phyloP scores from a whole-genome alignment of 1,284 basidiomycete genomes.

The Rhodotorula sp. region DNA sequence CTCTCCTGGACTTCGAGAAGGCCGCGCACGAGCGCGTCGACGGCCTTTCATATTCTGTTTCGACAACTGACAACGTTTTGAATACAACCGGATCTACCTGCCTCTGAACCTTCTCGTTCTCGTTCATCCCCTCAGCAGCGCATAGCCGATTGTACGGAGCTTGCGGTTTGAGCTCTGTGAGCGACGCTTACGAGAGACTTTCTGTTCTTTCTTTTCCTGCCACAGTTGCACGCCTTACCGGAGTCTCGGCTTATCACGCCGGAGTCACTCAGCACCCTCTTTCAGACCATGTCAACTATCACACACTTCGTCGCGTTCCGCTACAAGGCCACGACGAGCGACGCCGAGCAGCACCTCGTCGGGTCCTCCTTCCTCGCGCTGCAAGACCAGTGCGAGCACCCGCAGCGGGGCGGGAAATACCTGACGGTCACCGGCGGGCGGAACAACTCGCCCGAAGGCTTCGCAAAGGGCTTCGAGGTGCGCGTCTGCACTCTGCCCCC shows the following conservation, averaged over 20 bases:
- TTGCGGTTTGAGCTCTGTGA: too few relatives aligned
- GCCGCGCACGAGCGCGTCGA: too few relatives aligned
- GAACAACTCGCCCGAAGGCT: constrained; percentile 15
- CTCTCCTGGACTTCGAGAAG: too few relatives aligned
- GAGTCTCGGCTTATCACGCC: neutral
- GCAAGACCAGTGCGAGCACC: constrained; percentile 8
- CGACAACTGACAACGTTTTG: too few relatives aligned
- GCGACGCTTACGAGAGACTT: too few relatives aligned
- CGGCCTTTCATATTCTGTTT: too few relatives aligned
- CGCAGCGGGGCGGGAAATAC: neutral
- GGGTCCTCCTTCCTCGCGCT: constrained; percentile 26
- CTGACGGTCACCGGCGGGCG: constrained; percentile 20
- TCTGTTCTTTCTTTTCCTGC: neutral
- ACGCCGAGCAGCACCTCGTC: constrained; percentile 25
- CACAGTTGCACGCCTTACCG: too few relatives aligned
- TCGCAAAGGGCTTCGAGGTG: constrained; percentile 21
- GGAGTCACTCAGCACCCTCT: neutral
- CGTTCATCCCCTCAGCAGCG: too few relatives aligned
- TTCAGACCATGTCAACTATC: constrained; percentile 22
- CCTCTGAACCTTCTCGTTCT: too few relatives aligned
- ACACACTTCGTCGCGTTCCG: constrained; percentile 30
- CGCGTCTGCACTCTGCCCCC: neutral
- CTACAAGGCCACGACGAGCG: constrained; percentile 3
- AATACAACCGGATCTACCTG: too few relatives aligned
- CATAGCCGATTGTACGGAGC: too few relatives aligned